phyloP scores from a whole-genome alignment of 2,329 filamentous ascomycete species.

The Ophiocordyceps camponoti-floridani region DNA sequence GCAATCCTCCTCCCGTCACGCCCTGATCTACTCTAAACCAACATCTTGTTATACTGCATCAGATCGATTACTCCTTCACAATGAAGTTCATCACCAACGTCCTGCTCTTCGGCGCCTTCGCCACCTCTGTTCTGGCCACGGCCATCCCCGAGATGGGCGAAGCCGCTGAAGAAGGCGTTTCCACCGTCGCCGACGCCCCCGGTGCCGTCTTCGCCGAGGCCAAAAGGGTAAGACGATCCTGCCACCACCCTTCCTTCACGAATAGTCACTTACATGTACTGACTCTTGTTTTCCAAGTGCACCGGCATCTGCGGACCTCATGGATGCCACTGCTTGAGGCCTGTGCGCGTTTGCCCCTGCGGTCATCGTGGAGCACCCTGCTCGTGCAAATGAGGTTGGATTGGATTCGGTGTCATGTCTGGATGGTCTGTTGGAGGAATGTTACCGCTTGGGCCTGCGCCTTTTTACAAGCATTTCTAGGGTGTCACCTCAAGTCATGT shows the following conservation, averaged over 20 bases:
- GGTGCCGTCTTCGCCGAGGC: neutral
- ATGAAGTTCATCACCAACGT: neutral
- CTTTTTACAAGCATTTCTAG: too few relatives aligned
- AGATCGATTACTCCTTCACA: neutral
- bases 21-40: neutral
- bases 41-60: too few relatives aligned
- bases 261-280: neutral
- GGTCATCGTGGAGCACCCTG: neutral
- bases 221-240: neutral
- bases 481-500: too few relatives aligned
- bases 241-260: neutral
- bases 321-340: neutral
- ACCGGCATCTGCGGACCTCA: neutral
- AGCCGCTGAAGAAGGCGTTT: neutral
- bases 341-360: slow-evolving; percentile 1
- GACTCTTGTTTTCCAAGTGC: neutral
- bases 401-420: too few relatives aligned
- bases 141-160: slow-evolving; percentile 1
- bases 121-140: neutral
- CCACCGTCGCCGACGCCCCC: neutral
- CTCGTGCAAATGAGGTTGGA: neutral
- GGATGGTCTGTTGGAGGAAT: too few relatives aligned
- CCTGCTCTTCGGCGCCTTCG: neutral
- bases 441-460: too few relatives aligned
- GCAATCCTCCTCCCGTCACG: neutral